Evolutionary conservation across 768 basidiomycete species (phyloP), one percentile per base, ranked within the genome.

Genomic region (Cystobasidium tubakii): DNA sequence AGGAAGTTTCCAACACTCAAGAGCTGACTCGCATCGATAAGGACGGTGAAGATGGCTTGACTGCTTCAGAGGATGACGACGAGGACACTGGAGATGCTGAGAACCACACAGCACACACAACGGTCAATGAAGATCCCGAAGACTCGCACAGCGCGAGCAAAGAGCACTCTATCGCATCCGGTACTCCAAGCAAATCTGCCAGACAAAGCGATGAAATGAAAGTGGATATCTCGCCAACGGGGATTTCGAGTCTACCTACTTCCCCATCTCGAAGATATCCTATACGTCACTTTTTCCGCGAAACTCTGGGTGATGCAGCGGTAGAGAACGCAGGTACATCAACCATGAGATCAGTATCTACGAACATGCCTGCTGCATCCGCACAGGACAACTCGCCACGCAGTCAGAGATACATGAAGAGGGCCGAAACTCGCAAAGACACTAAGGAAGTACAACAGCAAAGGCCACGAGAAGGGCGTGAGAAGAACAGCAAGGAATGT

Each of bases 401-500:
- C 6, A 55, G 31, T 15, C 50, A 4, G 17, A 6, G n/a, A 15
- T 23, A n/a, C 43, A 1, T 31, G 15, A 34, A 60, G 27, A 60
- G 57, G 29, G 57, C 27, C 4, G 57, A 60, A 21, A 43, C 39
- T 6, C 39, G 39, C 54, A 13, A 39, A 31, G 9, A n/a, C 44
- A 44, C 39, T 29, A 19, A 10, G 9, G 23, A 53, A 7, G 72
- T 57, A 6, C 71, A 75, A 50, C 21, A 62, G 34, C 25, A 64
- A 31, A 6, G 39, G 73, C 12, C 63, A 73, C 34, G 80, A 60
- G 29, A 31, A 12, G 13, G 6, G 4, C 33, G 23, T 31, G 13
- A 12, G 33, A 27, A 60, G 23, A 6, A 29, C 6, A 60, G 21
- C 6, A 60, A 60, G 57, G 57, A 82, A 73, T 80, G 29, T 27